Conservation (phyloP, 2,329 filamentous ascomycete genomes). For the Aureobasidium zeae region DNA sequence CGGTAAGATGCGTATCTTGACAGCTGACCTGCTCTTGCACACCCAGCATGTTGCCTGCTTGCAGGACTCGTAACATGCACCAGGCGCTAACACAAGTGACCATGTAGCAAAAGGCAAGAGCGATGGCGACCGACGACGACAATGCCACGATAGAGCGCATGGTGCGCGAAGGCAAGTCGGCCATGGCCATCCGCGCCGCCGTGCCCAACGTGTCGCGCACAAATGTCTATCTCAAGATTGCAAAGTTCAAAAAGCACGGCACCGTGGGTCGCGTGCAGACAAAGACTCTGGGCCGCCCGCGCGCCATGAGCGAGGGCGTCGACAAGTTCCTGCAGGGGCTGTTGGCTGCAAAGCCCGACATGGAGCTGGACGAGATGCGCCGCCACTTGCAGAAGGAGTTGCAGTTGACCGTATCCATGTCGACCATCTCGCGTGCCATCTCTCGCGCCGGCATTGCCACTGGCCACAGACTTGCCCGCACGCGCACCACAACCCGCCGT, state of each 20-base stretch:
- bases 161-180: slow-evolving; percentile 12
- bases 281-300: slow-evolving; percentile 15
- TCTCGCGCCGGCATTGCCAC: slow-evolving; percentile 4
- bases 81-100: background rate
- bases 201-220: slow-evolving; percentile 16
- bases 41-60: too few relatives aligned
- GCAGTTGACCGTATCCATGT: slow-evolving; percentile 13
- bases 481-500: background rate
- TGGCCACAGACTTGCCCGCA: slow-evolving; percentile 1
- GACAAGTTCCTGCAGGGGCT: slow-evolving; percentile 16
- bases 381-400: slow-evolving; percentile 11
- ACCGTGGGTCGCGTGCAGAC: slow-evolving; percentile 16
- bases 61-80: background rate
- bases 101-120: slow-evolving; percentile 6
- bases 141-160: slow-evolving; percentile 15
- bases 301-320: slow-evolving; percentile 12
- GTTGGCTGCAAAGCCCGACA: slow-evolving; percentile 15
- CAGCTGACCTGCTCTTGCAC: background rate
- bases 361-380: slow-evolving; percentile 17
- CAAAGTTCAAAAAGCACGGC: slow-evolving; percentile 17
- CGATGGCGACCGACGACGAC: slow-evolving; percentile 14
- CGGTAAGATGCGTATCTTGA: slow-evolving; percentile 2
- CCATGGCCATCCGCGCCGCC: slow-evolving; percentile 15
- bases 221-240: slow-evolving; percentile 17
- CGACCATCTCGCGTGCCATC: slow-evolving; percentile 16